Evolutionary conservation across 2,329 filamentous ascomycete species (phyloP), one percentile per base, ranked within the genome.

Genomic region (Didymellaceae sp.): DNA sequence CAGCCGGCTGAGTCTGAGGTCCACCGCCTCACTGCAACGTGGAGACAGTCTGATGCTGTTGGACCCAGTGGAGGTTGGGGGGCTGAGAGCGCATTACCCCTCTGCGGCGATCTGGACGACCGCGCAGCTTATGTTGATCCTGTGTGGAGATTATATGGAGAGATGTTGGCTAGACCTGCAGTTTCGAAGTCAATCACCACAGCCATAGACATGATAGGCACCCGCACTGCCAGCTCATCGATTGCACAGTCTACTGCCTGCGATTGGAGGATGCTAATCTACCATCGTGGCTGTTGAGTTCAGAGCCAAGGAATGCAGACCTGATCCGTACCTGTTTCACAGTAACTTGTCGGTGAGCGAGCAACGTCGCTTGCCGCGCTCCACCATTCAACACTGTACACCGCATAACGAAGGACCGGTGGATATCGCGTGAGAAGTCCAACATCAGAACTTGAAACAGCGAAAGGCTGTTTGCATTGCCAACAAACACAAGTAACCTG

Each of bases 91-190:
- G 26, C 42, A 42, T 38, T 46, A 24, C 42, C 48, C 31, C 32
- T 41, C 21, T 46, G 20, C 17, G 32, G 42, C 48, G 48, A 42
- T 31, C n/a, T 38, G 31, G 25, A 32, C 32, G 28, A 42, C 17
- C 22, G 40, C 30, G 17, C 42, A 45, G 20, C 31, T 32, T 31
- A 25, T 24, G 48, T 46, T 52, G 48, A 46, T 52, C 32, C 38
- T 52, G 42, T 46, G 42, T 52, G 48, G 48, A 33, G 48, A 52
- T 43, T 52, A 32, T 46, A 24, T 52, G 42, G 42, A 43, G 48
- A 37, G 33, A 5, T 31, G 31, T 41, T 46, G 42, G 42, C 48
- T 42, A 52, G 48, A 46, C 38, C 22, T 25, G 22, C 22, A 25
- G 20, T 35, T 31, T 40, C 34, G 34, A 40, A 31, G 17, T 35